A percentile compares a stretch with the other conserved stretches of the same genome.
Conservation (phyloP, 2,329 filamentous ascomycete species). For the Dactylonectria estremocensis region DNA sequence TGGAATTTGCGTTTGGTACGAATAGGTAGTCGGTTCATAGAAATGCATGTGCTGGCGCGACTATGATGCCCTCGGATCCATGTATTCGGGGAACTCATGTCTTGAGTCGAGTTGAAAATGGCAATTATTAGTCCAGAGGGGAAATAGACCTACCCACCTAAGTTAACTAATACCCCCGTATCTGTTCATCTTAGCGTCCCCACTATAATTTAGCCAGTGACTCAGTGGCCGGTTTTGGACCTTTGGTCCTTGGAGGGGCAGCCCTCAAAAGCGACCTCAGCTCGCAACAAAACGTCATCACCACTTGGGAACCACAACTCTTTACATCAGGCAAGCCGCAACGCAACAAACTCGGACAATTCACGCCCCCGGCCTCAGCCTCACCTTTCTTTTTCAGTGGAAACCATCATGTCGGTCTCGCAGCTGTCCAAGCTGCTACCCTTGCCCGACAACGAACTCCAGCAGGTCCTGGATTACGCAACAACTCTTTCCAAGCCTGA, state of each 20-base stretch:
- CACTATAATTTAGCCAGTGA: slow-evolving; percentile 26
- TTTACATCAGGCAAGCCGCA: not conserved
- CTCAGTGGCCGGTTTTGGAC: slow-evolving; percentile 29
- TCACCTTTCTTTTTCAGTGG: not conserved
- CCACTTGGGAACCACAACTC: not conserved
- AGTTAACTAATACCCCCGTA: too few species aligned
- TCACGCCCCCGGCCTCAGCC: not conserved
- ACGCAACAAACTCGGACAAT: not conserved
- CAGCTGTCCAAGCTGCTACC: slow-evolving; percentile 87
- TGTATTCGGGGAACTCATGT: too few species aligned
- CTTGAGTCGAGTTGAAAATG: too few species aligned
- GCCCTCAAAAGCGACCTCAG: slow-evolving; percentile 15
- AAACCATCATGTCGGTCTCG: slow-evolving; percentile 65
- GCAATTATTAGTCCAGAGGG: too few species aligned
- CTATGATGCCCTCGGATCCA: too few species aligned
- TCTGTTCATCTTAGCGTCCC: too few species aligned
- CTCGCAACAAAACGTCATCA: slow-evolving; percentile 11
- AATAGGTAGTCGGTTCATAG: too few species aligned
- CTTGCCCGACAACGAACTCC: slow-evolving; percentile 86
- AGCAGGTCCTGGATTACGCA: slow-evolving; percentile 88
- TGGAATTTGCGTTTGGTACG: too few species aligned
- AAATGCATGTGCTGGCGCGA: too few species aligned
- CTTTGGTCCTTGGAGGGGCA: too few species aligned
- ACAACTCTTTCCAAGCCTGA: slow-evolving; percentile 81
- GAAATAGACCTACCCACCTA: too few species aligned